phyloP scores from a whole-genome alignment of 192 early-diverging fungal genomes.

The Ambispora gerdemannii region DNA sequence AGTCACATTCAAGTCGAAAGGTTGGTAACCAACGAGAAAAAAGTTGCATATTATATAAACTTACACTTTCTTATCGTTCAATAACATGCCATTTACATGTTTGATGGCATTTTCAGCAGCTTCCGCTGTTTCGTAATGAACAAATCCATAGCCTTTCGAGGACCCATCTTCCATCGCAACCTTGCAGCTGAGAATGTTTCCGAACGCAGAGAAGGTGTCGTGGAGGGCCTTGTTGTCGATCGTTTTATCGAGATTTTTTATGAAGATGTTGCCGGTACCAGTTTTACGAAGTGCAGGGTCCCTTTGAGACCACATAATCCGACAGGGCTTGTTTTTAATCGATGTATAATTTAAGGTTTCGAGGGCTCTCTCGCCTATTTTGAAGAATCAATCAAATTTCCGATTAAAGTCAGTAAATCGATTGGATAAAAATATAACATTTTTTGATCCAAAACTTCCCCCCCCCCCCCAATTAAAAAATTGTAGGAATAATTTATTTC shows the following conservation, averaged over 20 bases:
- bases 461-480: no score
- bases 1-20: neutral
- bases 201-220: constrained; percentile 98
- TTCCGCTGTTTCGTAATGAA: constrained; percentile 96
- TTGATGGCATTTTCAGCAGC: constrained; percentile 93
- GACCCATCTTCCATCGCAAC: constrained; percentile 82
- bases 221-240: constrained; percentile 99
- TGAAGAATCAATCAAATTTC: constrained; percentile 4
- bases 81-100: constrained; percentile 98
- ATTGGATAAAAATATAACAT: no score
- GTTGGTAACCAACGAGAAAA: neutral
- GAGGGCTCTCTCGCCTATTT: constrained; percentile 80
- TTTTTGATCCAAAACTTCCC: no score
- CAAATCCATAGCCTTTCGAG: constrained; percentile 96
- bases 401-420: constrained; percentile 5
- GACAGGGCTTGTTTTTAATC: constrained; percentile 92
- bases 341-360: constrained; percentile 93
- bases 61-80: constrained; percentile 97
- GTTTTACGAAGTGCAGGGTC: constrained; percentile 91
- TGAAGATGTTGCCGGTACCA: constrained; percentile 97
- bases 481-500: no score
- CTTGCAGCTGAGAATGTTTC: constrained; percentile 96
- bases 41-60: constrained; percentile 23
- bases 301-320: constrained; percentile 99
- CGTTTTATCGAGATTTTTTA: constrained; percentile 96